Percentiles rank a stretch among this genome's conserved stretches.
Evolutionary conservation across 805 yeast species (phyloP).

Genomic region (Sungouiella thailandica): DNA sequence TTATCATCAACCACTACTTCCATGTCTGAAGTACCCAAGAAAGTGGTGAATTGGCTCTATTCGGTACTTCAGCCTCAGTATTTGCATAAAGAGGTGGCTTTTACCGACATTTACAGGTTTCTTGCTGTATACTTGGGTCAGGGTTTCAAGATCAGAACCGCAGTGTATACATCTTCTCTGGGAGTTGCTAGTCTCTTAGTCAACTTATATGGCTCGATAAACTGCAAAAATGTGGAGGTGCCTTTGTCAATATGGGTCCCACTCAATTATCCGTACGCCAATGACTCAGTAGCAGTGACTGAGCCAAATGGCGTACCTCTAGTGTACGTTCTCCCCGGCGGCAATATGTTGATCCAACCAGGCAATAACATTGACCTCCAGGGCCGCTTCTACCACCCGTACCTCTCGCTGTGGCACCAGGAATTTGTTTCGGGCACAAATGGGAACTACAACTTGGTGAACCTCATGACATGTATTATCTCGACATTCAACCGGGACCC

Average conservation of each 20-base stretch:
- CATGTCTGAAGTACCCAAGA: constrained; percentile 24
- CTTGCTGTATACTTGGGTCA: constrained; percentile 41
- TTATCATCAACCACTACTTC: background rate
- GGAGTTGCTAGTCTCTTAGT: constrained; percentile 61
- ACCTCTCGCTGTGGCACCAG: constrained; percentile 52
- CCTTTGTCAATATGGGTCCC: constrained; percentile 81
- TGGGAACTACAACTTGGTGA: constrained; percentile 20
- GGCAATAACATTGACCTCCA: constrained; percentile 64
- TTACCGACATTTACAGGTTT: constrained; percentile 56
- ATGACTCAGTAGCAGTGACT: constrained; percentile 1
- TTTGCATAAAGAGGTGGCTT: constrained; percentile 49
- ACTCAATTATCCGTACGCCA: constrained; percentile 52
- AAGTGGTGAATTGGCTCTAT: constrained; percentile 36
- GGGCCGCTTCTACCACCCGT: constrained; percentile 71
- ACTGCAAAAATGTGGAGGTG: constrained; percentile 17
- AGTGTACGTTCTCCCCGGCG: constrained; percentile 57
- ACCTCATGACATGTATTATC: constrained; percentile 28
- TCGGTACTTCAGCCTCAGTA: constrained; percentile 50
- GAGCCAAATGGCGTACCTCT: constrained; percentile 49
- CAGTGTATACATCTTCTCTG: constrained; percentile 41
- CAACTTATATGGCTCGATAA: constrained; percentile 56
- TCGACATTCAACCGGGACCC: constrained; percentile 35
- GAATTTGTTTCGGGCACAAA: constrained; percentile 8
- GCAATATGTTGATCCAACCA: constrained; percentile 44
- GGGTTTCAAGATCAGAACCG: constrained; percentile 66